Evolutionary conservation across 495 filamentous ascomycete genomes (phyloP).

Genomic region (Aspergillus egyptiacus): DNA sequence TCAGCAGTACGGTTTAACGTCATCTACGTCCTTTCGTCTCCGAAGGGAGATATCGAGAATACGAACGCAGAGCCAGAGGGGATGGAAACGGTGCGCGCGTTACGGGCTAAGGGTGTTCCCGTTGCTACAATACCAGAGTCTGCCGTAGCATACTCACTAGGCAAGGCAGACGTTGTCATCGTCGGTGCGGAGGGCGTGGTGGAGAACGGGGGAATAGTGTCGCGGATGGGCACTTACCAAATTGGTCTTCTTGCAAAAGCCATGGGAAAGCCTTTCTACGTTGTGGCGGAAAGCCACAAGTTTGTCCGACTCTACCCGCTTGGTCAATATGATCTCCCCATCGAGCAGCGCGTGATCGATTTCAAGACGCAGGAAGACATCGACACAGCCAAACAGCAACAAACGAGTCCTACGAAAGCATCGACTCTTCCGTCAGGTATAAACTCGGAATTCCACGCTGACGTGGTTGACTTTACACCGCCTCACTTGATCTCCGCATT

Average conservation of each 20-base stretch:
- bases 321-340: conserved; percentile 69
- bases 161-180: conserved; percentile 73
- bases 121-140: conserved; percentile 78
- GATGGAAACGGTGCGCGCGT: conserved; percentile 55
- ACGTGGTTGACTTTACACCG: conserved; percentile 82
- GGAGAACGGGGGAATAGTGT: conserved; percentile 89
- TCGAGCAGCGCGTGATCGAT: conserved; percentile 68
- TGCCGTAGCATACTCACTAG: conserved; percentile 79
- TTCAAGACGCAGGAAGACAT: conserved; percentile 54
- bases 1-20: conserved; percentile 67
- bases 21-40: conserved; percentile 63
- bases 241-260: conserved; percentile 75
- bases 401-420: neutral
- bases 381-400: conserved; percentile 33
- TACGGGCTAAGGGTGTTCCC: conserved; percentile 67
- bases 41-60: conserved; percentile 26
- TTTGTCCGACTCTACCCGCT: conserved; percentile 79
- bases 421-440: neutral
- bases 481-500: conserved; percentile 74
- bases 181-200: conserved; percentile 93
- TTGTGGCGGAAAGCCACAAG: conserved; percentile 92
- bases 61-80: conserved; percentile 48
- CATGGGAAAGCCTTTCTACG: conserved; percentile 76
- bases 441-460: conserved; percentile 22
- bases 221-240: conserved; percentile 85